Conservation (phyloP, 352 stramenopile species). For the Paralagenidium karlingii region DNA sequence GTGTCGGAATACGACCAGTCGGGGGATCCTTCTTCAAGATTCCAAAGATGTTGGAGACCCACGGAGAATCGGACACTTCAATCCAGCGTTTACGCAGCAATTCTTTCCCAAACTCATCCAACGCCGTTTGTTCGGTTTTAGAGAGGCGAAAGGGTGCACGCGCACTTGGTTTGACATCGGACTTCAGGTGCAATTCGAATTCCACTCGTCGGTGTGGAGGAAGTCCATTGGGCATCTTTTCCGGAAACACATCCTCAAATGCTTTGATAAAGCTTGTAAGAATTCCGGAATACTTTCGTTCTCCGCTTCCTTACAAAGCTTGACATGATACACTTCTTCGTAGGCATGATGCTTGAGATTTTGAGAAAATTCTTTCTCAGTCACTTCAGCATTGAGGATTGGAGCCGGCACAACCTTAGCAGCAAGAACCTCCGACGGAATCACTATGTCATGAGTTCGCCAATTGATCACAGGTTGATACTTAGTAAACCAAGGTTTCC, state of each 20-base stretch:
- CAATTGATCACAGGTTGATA: constrained; percentile 8
- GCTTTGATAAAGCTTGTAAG: background rate
- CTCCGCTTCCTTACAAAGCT: background rate
- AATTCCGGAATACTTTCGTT: background rate
- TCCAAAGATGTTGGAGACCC: constrained; percentile 13
- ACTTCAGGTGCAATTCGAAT: constrained; percentile 8
- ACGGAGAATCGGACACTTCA: constrained; percentile 5
- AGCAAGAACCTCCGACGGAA: background rate
- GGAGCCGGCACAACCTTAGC: too few relatives aligned
- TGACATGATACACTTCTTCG: constrained; percentile 2
- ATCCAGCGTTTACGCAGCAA: constrained; percentile 8
- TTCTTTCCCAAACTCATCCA: constrained; percentile 5
- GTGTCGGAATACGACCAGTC: constrained; percentile 1
- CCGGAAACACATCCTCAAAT: constrained; percentile 4
- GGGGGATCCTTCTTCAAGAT: constrained; percentile 10
- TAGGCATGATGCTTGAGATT: background rate
- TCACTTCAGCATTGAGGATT: too few relatives aligned
- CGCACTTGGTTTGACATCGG: constrained; percentile 3
- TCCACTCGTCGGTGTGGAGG: constrained; percentile 3
- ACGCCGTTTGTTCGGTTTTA: constrained; percentile 4
- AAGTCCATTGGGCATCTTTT: constrained; percentile 2
- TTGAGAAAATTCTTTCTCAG: too few relatives aligned
- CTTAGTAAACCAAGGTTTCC: constrained; percentile 6
- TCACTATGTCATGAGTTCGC: constrained; percentile 3
- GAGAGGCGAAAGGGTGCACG: constrained; percentile 6